Evolutionary conservation across 1,139 yeast genomes (phyloP).

Genomic region (Magnusiomyces paraingens): DNA sequence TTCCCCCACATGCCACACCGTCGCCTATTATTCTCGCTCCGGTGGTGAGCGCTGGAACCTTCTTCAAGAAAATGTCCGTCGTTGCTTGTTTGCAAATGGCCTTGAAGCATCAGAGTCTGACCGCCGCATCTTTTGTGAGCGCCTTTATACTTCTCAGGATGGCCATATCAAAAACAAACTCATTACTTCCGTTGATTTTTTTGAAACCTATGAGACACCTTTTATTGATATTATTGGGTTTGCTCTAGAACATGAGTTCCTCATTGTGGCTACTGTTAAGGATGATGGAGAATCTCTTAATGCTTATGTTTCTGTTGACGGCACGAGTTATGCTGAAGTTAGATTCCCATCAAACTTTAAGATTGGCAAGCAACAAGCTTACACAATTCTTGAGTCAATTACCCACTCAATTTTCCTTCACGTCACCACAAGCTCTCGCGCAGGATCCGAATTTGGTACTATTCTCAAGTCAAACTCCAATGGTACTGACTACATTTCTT

Average conservation of each 20-base stretch:
- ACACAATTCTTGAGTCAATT: constrained; percentile 73
- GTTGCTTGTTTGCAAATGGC: constrained; percentile 65
- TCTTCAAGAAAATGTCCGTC: constrained; percentile 45
- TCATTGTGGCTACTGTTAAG: constrained; percentile 60
- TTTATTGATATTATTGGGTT: constrained; percentile 57
- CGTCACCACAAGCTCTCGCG: constrained; percentile 55
- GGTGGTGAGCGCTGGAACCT: constrained; percentile 51
- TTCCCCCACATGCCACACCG: constrained; percentile 44
- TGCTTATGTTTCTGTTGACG: constrained; percentile 77
- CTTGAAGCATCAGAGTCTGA: constrained; percentile 37
- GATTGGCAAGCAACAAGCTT: constrained; percentile 65
- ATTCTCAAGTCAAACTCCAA: constrained; percentile 90
- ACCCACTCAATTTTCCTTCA: constrained; percentile 76
- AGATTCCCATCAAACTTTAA: constrained; percentile 65
- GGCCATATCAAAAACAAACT: constrained; percentile 32
- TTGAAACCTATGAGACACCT: constrained; percentile 36
- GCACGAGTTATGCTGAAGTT: constrained; percentile 71
- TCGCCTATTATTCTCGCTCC: constrained; percentile 50
- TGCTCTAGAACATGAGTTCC: constrained; percentile 58
- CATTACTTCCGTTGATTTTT: constrained; percentile 49
- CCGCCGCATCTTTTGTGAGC: constrained; percentile 59
- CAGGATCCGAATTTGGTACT: constrained; percentile 62
- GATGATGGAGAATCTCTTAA: constrained; percentile 41
- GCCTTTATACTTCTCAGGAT: constrained; percentile 29
- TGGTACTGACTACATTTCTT: constrained; percentile 82